Evolutionary conservation across 306 rosid species (phyloP).

Genomic region (Betula pendula): DNA sequence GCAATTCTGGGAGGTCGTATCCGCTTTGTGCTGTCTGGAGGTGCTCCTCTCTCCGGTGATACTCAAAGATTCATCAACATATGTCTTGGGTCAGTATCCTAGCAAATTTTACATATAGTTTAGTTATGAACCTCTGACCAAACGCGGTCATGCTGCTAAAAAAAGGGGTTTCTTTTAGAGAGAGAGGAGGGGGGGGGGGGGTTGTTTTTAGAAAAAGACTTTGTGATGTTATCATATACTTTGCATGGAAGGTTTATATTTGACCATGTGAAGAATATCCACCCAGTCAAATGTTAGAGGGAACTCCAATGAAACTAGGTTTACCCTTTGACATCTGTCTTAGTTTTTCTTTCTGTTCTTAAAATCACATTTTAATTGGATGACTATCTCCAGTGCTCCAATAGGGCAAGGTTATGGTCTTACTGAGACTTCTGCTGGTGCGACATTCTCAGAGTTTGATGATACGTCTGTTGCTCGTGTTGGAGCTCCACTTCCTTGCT

Average conservation of each 20-base stretch:
- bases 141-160: too few species aligned
- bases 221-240: neutral
- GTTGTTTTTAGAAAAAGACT: neutral
- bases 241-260: neutral
- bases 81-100: conserved; percentile 73
- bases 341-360: neutral
- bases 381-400: conserved; percentile 63
- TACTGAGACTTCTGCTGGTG: conserved; percentile 95
- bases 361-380: conserved; percentile 26
- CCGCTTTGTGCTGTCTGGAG: conserved; percentile 87
- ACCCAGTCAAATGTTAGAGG: neutral
- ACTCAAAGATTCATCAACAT: conserved; percentile 98
- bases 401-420: conserved; percentile 99
- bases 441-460: conserved; percentile 84
- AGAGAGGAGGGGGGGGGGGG: neutral
- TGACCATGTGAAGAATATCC: neutral
- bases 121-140: too few species aligned
- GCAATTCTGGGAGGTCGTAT: conserved; percentile 88
- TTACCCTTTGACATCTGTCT: conserved; percentile 5
- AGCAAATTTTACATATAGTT: neutral
- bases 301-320: conserved; percentile 14
- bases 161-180: too few species aligned
- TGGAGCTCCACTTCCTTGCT: conserved; percentile 97
- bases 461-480: conserved; percentile 92
- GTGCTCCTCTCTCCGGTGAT: conserved; percentile 93